These are phyloP conservation scores for Logfia minima DNA, from an alignment of 129 eudicot species.

Conservation along the genomic window DNA sequence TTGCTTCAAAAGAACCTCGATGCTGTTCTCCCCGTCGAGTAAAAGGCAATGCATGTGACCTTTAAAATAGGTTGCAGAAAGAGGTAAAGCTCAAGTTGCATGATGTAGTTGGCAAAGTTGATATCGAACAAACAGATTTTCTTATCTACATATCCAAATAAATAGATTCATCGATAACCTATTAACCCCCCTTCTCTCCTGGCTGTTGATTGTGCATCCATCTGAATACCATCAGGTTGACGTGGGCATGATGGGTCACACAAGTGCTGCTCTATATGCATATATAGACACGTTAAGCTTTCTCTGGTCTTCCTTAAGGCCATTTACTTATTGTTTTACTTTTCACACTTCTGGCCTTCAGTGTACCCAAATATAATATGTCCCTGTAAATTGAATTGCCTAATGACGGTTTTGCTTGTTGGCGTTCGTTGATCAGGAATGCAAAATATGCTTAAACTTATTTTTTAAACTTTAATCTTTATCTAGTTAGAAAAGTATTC, in stretches of 20 bases:
- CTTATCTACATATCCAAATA: not conserved
- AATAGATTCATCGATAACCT: not conserved
- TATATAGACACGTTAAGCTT: not conserved
- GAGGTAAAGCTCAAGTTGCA: constrained; percentile 32
- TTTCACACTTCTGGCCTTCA: not conserved
- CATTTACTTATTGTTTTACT: no score
- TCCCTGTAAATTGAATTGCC: not conserved
- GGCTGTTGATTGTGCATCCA: no score
- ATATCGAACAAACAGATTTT: not conserved
- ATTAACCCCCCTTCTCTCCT: no score
- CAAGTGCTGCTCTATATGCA: not conserved
- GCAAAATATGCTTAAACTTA: not conserved
- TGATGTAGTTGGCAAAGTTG: constrained; percentile 13
- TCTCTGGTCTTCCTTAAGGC: not conserved
- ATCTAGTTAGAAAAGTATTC: not conserved
- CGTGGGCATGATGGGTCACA: not conserved
- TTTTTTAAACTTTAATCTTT: no score
- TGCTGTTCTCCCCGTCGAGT: constrained; percentile 45
- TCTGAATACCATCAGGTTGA: constrained; percentile 1
- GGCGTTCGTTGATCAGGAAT: not conserved
- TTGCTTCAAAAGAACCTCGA: constrained; percentile 70
- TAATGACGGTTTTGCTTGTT: not conserved
- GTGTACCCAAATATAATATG: not conserved
- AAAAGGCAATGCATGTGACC: constrained; percentile 28
- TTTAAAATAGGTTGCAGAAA: constrained; percentile 16